Conservation (phyloP, 306 rosid genomes). For the Lathyrus oleraceus region DNA sequence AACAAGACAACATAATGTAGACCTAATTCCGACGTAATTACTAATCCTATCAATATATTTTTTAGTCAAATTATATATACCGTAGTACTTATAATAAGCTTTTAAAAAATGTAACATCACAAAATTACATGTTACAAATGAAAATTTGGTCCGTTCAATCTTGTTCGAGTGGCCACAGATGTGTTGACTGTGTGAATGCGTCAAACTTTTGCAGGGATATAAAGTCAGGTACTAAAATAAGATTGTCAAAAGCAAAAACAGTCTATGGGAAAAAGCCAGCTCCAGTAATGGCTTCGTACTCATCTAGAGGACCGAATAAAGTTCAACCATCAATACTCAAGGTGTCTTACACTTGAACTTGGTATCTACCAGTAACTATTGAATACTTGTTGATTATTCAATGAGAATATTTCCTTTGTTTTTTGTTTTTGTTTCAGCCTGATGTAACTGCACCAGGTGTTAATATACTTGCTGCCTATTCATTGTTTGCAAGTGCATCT, state of each 20-base stretch:
- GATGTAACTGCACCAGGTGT: constrained; percentile 55
- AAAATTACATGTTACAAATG: neutral
- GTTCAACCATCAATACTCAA: constrained; percentile 42
- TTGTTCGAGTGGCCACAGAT: no score
- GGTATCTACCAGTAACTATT: neutral
- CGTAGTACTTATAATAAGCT: no score
- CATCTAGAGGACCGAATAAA: constrained; percentile 41
- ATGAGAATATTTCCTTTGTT: no score
- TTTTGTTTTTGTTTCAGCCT: constrained; percentile 11
- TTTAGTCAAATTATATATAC: neutral
- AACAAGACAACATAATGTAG: neutral
- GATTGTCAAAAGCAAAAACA: constrained; percentile 27
- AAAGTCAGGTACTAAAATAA: constrained; percentile 17
- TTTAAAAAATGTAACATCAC: neutral
- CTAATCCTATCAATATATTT: neutral
- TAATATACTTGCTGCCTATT: constrained; percentile 56
- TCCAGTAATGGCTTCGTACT: constrained; percentile 44
- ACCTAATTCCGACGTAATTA: constrained; percentile 26
- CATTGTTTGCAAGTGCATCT: constrained; percentile 41
- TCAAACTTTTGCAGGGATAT: constrained; percentile 24
- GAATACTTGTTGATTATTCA: no score
- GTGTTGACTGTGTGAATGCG: no score
- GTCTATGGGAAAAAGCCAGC: constrained; percentile 33
- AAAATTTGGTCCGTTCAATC: neutral
- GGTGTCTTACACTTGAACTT: constrained; percentile 13